A percentile compares a stretch with the other conserved stretches of the same genome.
phyloP scores from a whole-genome alignment of 768 basidiomycete genomes.

The Boletus sp. region DNA sequence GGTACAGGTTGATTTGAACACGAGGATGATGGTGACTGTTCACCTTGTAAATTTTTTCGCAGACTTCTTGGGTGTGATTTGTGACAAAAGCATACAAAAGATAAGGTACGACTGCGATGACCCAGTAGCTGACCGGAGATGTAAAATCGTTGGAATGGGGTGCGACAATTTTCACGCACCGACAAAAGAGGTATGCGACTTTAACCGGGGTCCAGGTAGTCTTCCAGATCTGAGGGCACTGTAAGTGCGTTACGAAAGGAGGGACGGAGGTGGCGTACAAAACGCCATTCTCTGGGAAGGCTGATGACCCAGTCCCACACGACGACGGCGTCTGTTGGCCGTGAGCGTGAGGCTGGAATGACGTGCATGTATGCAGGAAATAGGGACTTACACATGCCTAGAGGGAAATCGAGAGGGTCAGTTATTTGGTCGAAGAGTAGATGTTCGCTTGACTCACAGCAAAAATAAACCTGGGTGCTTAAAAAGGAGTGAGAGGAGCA shows the following conservation, averaged over 20 bases:
- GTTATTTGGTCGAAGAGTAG: conserved; percentile 18
- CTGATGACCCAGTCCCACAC: conserved; percentile 86
- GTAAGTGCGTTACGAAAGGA: not conserved
- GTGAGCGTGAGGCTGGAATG: not conserved
- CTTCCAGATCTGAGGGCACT: conserved; percentile 62
- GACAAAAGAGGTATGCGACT: conserved; percentile 78
- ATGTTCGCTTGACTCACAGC: conserved; percentile 53
- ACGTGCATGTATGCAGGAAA: conserved; percentile 19
- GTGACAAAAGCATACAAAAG: conserved; percentile 72
- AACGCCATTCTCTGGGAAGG: conserved; percentile 72
- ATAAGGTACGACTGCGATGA: conserved; percentile 75
- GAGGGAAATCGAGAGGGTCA: conserved; percentile 30
- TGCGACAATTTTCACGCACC: conserved; percentile 44
- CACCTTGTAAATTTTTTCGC: conserved; percentile 70
- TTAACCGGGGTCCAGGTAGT: conserved; percentile 84
- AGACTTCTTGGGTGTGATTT: conserved; percentile 61
- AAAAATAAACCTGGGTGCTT: conserved; percentile 75
- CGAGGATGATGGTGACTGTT: conserved; percentile 5
- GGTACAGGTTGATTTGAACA: not conserved
- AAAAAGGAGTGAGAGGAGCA: conserved; percentile 11
- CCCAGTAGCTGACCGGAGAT: conserved; percentile 62
- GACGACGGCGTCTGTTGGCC: conserved; percentile 64
- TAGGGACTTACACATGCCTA: conserved; percentile 66
- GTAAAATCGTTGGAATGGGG: conserved; percentile 2
- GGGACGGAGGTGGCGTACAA: conserved; percentile 43